Evolutionary conservation across 306 rosid species (phyloP).

Genomic region (Citrullus colocynthis): DNA sequence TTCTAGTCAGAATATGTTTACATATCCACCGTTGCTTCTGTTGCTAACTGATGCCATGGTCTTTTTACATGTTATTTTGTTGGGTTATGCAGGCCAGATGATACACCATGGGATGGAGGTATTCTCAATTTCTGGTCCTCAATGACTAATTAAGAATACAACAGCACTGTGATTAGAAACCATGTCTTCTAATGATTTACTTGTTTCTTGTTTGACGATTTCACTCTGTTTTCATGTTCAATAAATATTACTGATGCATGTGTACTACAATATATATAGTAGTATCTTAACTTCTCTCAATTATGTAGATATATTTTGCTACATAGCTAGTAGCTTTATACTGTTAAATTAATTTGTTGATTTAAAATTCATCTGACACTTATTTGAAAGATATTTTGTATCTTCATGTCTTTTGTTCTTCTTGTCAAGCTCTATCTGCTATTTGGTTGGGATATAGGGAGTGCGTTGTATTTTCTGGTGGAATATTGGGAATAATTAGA

Average conservation of each 20-base stretch:
- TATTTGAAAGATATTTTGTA: neutral
- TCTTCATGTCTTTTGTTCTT: neutral
- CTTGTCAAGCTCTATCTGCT: neutral
- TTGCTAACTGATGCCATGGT: neutral
- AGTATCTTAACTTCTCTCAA: neutral
- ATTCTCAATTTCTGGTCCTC: slow-evolving; percentile 8
- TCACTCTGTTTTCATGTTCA: neutral
- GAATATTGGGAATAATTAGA: neutral
- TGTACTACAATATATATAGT: neutral
- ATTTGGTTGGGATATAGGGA: neutral
- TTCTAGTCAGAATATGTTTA: neutral
- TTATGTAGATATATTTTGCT: neutral
- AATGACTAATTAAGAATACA: neutral
- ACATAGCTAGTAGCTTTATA: neutral
- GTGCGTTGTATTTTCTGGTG: neutral
- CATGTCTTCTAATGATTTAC: neutral
- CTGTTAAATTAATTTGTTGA: neutral
- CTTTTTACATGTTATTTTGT: slow-evolving; percentile 15
- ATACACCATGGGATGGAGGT: slow-evolving; percentile 99
- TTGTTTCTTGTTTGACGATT: neutral
- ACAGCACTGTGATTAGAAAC: neutral
- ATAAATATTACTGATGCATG: neutral
- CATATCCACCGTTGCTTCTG: neutral
- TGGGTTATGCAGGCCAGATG: slow-evolving; percentile 77
- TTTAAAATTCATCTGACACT: neutral